These are phyloP conservation scores for Neurospora sp. DNA, from an alignment of 495 filamentous ascomycete genomes.

Conservation along the genomic window DNA sequence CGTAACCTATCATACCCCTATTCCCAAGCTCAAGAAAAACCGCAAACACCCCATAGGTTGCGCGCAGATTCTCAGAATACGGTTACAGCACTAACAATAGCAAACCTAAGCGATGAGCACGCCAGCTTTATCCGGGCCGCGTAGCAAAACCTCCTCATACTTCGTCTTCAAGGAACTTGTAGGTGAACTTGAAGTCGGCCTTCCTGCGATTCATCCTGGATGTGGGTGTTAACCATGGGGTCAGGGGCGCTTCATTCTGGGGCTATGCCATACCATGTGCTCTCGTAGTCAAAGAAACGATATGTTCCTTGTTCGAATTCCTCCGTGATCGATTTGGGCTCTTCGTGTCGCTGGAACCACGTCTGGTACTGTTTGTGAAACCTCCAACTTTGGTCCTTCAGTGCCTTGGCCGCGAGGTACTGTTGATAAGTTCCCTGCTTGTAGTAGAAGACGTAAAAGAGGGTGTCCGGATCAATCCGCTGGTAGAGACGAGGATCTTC, in stretches of 20 bases:
- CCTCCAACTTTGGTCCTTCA: slow-evolving; percentile 95
- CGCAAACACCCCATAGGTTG: not conserved
- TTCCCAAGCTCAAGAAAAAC: not conserved
- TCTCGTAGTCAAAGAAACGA: slow-evolving; percentile 98
- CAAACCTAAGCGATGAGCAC: not conserved
- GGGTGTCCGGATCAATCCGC: slow-evolving; percentile 83
- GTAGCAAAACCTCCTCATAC: not conserved
- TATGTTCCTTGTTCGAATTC: slow-evolving; percentile 98
- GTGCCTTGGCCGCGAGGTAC: slow-evolving; percentile 86
- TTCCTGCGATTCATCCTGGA: slow-evolving; percentile 97
- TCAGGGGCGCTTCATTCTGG: slow-evolving; percentile 22
- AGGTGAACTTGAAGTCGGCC: slow-evolving; percentile 96
- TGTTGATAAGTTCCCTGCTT: slow-evolving; percentile 93
- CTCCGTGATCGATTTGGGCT: slow-evolving; percentile 96
- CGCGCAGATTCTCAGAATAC: not conserved
- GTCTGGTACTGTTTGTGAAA: slow-evolving; percentile 99
- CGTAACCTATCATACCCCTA: not conserved
- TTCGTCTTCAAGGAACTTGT: slow-evolving; percentile 56
- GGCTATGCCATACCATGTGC: slow-evolving; percentile 64
- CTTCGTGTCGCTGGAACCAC: slow-evolving; percentile 97
- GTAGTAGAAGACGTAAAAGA: slow-evolving; percentile 99
- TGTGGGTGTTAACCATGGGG: slow-evolving; percentile 1
- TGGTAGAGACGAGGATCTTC: slow-evolving; percentile 82
- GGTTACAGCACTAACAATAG: not conserved
- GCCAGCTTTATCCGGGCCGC: not conserved